Evolutionary conservation across 2,329 filamentous ascomycete species (phyloP).

Genomic region (Pestalotiopsis sp.): DNA sequence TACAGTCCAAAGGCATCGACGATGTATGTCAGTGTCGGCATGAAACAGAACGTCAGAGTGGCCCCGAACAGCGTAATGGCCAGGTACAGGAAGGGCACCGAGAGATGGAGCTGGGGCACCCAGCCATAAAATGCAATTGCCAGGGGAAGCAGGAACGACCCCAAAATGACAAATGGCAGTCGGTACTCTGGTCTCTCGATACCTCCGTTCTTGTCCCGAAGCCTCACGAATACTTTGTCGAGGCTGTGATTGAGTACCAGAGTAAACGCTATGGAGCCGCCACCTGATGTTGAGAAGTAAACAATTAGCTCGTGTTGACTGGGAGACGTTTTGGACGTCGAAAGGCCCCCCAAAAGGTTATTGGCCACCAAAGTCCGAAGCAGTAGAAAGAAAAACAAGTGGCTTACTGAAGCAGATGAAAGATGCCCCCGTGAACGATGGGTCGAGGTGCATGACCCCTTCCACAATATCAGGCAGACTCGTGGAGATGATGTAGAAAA

Average conservation of each 20-base stretch:
- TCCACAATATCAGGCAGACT: constrained; percentile 54
- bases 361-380: no score
- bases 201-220: constrained; percentile 42
- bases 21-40: constrained; percentile 57
- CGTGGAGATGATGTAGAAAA: constrained; percentile 56
- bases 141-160: constrained; percentile 48
- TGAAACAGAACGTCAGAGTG: constrained; percentile 45
- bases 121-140: constrained; percentile 53
- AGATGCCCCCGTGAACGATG: constrained; percentile 52
- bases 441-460: constrained; percentile 49
- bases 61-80: constrained; percentile 47
- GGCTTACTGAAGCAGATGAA: constrained; percentile 58
- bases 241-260: constrained; percentile 51
- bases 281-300: constrained; percentile 33
- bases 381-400: constrained; percentile 14
- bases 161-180: constrained; percentile 53
- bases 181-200: constrained; percentile 55
- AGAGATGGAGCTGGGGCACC: constrained; percentile 45
- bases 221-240: constrained; percentile 55
- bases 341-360: no score
- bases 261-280: constrained; percentile 51
- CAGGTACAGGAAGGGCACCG: constrained; percentile 45
- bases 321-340: no score
- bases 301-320: no score
- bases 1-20: constrained; percentile 60